Percentiles rank a stretch among this genome's conserved stretches.
Evolutionary conservation across 192 early-diverging fungal genomes (phyloP).

Genomic region (Mortierella antarctica): DNA sequence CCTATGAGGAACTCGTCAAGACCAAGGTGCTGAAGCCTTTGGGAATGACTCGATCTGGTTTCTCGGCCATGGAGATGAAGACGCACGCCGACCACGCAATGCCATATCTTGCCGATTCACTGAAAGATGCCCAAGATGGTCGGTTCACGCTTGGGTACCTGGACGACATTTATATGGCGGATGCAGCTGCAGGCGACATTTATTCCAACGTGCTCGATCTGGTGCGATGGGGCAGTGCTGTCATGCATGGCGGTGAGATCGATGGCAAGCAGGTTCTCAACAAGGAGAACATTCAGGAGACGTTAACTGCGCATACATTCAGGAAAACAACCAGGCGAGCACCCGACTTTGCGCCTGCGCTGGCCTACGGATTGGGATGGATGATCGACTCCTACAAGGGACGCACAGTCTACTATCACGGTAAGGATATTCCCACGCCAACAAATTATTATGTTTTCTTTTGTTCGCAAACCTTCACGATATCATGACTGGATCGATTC

Average conservation of each 20-base stretch:
- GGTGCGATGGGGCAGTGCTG: neutral
- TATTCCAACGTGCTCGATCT: slow-evolving; percentile 2
- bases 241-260: neutral
- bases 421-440: neutral
- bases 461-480: too few species aligned
- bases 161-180: neutral
- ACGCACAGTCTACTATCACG: neutral
- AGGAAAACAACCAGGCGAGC: neutral
- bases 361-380: neutral
- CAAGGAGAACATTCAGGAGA: neutral
- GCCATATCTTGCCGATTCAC: neutral
- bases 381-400: slow-evolving; percentile 1
- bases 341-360: neutral
- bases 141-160: neutral
- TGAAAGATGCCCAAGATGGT: neutral
- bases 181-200: slow-evolving; percentile 1
- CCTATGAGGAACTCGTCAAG: neutral
- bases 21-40: neutral
- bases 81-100: neutral
- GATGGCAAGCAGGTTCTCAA: slow-evolving; percentile 4
- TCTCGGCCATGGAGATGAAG: neutral
- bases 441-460: too few species aligned
- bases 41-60: neutral
- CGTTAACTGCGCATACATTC: neutral
- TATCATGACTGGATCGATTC: too few species aligned